Base-by-base conservation (phyloP, 805 yeast species). In the Hyphopichia homilentoma region DNA sequence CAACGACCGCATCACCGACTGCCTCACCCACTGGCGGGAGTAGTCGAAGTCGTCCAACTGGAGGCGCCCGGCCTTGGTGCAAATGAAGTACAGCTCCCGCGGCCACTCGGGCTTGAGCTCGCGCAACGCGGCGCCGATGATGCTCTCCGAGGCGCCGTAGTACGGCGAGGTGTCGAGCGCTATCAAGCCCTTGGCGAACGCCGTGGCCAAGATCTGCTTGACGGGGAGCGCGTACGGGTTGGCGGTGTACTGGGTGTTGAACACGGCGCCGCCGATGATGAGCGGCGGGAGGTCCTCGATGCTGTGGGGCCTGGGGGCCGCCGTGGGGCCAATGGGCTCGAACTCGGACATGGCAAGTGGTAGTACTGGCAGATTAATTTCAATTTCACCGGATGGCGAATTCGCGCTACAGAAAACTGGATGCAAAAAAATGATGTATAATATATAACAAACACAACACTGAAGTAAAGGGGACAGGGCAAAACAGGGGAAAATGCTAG, bases 91-190 rank as follows among this genome's bases (percentile, higher is more conserved):
- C 13, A 65, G 50, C 4, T 79, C 80, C 38, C 97, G 69, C 0
- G 78, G 68, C 45, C 68, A 56, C 16, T 57, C 53, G 24, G 34
- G 29, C 16, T 21, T 23, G 21, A 58, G 30, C 13, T 45, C 24
- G 18, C 22, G 22, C 42, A 89, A 59, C 0, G 88, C 90, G 11
- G 67, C 39, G 2, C 97, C 97, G 5, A 85, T 52, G 9, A 89
- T 42, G 13, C 59, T 67, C 50, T 89, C 97, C 4, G 95, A 84
- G 0, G 86, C 86, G 0, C 97, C 97, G 52, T 89, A 89, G 59
- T 85, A 88, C 3, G 97, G 96, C 0, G 96, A 84, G 0, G 97
- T 87, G 51, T 89, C 97, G 22, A 89, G 66, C 2, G 95, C 93
- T 28, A 69, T 72, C 38, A 86, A 63, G 0, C 96, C 96, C 16